A percentile compares a stretch with the other conserved stretches of the same genome.
Evolutionary conservation across 345 rosid species (phyloP).

Genomic region (Lepidium sativum): DNA sequence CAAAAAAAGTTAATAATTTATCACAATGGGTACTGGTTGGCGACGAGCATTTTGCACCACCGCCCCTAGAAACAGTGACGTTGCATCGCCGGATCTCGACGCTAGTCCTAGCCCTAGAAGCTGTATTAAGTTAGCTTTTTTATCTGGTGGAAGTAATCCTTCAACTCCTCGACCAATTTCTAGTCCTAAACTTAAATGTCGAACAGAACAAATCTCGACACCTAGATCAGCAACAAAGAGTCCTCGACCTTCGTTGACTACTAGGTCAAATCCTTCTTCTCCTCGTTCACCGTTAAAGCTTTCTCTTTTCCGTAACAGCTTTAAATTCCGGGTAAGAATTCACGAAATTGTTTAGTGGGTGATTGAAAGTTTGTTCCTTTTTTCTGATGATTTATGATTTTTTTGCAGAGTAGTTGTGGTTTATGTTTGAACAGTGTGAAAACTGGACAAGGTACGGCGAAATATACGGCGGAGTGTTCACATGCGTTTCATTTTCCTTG

Average conservation of each 20-base stretch:
- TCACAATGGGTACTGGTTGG: constrained; percentile 84
- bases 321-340: constrained; percentile 62
- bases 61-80: constrained; percentile 50
- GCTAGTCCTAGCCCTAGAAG: constrained; percentile 47
- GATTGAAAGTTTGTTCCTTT: too few relatives aligned
- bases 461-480: constrained; percentile 79
- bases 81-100: constrained; percentile 26
- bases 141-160: constrained; percentile 54
- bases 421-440: constrained; percentile 67
- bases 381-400: background rate
- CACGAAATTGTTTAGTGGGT: too few relatives aligned
- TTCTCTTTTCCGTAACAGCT: constrained; percentile 68
- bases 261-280: constrained; percentile 51
- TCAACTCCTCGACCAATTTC: constrained; percentile 49
- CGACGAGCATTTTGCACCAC: constrained; percentile 94
- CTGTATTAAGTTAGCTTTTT: constrained; percentile 48
- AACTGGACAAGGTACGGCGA: constrained; percentile 73
- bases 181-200: constrained; percentile 47
- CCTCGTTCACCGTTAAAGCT: constrained; percentile 76
- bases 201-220: constrained; percentile 31
- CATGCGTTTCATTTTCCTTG: constrained; percentile 88
- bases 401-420: constrained; percentile 58
- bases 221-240: constrained; percentile 27
- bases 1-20: background rate
- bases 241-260: constrained; percentile 7